These are phyloP conservation scores for Zygosaccharomyces gambellarensis DNA, from an alignment of 805 yeast genomes.

Conservation along the genomic window DNA sequence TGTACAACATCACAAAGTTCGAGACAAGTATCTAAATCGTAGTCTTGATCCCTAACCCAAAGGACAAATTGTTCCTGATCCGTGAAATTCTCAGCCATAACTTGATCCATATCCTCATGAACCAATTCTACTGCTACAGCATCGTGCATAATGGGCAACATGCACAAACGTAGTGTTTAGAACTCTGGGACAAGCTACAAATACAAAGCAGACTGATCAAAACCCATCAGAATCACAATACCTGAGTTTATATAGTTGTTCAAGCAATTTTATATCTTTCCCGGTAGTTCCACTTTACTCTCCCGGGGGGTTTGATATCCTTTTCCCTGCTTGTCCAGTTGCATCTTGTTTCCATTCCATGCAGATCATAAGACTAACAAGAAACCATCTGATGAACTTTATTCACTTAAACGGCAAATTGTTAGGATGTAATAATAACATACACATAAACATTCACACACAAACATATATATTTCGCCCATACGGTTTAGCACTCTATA, in stretches of 20 bases:
- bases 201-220: background rate
- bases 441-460: background rate
- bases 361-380: background rate
- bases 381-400: background rate
- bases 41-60: conserved; percentile 14
- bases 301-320: background rate
- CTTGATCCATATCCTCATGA: conserved; percentile 8
- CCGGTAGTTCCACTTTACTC: too few relatives aligned
- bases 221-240: background rate
- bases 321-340: background rate
- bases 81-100: conserved; percentile 11
- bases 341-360: background rate
- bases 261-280: background rate
- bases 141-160: conserved; percentile 4
- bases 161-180: background rate
- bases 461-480: background rate
- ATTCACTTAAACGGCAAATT: background rate
- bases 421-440: background rate
- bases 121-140: conserved; percentile 12
- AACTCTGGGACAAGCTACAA: background rate
- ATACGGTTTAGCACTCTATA: conserved; percentile 2
- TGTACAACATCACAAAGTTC: conserved; percentile 14
- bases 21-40: conserved; percentile 14
- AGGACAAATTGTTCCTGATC: conserved; percentile 13
- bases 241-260: background rate